Evolutionary conservation across 371 early-diverging fungal species (phyloP), one percentile per base, ranked within the genome.

Genomic region (Mortierella sp.): DNA sequence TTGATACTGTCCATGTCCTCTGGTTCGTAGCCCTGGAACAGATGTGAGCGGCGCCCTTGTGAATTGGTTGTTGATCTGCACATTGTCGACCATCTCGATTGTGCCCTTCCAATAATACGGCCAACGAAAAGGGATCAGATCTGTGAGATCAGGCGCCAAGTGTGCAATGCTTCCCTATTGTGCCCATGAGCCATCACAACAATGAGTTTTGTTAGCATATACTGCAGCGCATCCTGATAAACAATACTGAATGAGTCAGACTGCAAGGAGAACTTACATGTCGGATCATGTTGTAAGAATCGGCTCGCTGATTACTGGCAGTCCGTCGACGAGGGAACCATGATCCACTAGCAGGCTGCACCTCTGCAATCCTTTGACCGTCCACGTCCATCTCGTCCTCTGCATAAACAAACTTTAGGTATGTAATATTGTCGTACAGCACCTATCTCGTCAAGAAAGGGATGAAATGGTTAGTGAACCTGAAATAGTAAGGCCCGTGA

Each of bases 391-490:
- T 76, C 24, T 90, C 89, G 24, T 87, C 88, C 50, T 92, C 91
- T 26, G 92, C 92, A 87, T 92, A 93, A 37, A 91, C 90, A 75
- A 93, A 91, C 70, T 90, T 88, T 54, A 89, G 88, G 78, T 76
- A 86, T 26, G 90, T 91, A 69, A 96, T 92, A 78, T 96, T 96
- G 82, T 96, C 96, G 87, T 95, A 96, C 78, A 96, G 90, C 24
- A 95, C 89, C 93, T 93, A 88, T 21, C 1, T 43, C 0, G 31
- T 37, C n/a, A 55, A 19, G n/a, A 31, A 11, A 46, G 43, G 43
- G 16, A 24, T n/a, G 9, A 4, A 0, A 13, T 3, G 28, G 3
- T 61, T 64, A 64, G 69, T 51, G 21, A 31, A 11, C 26, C 10
- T 53, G n/a, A 16, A 16, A 14, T 11, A n/a, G 34, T 16, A 16